These are phyloP conservation scores for Aspergillus ellipticus DNA, from an alignment of 495 filamentous ascomycete species.

Conservation along the genomic window DNA sequence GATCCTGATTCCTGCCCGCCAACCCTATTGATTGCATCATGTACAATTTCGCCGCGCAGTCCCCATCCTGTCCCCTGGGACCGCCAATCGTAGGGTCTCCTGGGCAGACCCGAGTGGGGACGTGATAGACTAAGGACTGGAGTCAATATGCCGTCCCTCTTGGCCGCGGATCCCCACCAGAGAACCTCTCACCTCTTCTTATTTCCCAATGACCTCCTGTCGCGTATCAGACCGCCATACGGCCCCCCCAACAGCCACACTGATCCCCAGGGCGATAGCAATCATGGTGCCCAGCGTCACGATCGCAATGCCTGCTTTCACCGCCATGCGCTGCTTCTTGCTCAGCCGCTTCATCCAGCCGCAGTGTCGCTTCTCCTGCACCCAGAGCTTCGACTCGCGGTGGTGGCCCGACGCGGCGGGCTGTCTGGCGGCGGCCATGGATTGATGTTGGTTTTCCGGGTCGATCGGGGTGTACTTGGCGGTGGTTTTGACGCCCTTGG, in stretches of 20 bases:
- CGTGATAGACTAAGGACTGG: not conserved
- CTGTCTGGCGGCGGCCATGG: not conserved
- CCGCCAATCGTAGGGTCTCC: not conserved
- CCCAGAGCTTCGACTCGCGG: constrained; percentile 43
- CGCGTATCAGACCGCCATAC: constrained; percentile 45
- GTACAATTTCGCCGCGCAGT: too few species aligned
- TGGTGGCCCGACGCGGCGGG: constrained; percentile 8
- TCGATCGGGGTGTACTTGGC: constrained; percentile 8
- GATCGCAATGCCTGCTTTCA: constrained; percentile 53
- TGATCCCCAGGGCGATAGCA: constrained; percentile 61
- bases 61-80: too few species aligned
- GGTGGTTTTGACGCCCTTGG: constrained; percentile 26
- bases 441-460: not conserved
- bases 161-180: too few species aligned
- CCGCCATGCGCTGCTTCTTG: constrained; percentile 45
- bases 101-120: too few species aligned
- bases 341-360: constrained; percentile 39
- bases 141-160: not conserved
- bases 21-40: too few species aligned
- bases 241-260: constrained; percentile 55
- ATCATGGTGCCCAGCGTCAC: constrained; percentile 57
- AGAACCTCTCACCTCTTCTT: not conserved
- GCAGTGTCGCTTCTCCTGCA: constrained; percentile 27
- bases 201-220: constrained; percentile 21
- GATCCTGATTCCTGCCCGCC: not conserved